phyloP scores from a whole-genome alignment of 306 rosid genomes.

The Morella rubra region DNA sequence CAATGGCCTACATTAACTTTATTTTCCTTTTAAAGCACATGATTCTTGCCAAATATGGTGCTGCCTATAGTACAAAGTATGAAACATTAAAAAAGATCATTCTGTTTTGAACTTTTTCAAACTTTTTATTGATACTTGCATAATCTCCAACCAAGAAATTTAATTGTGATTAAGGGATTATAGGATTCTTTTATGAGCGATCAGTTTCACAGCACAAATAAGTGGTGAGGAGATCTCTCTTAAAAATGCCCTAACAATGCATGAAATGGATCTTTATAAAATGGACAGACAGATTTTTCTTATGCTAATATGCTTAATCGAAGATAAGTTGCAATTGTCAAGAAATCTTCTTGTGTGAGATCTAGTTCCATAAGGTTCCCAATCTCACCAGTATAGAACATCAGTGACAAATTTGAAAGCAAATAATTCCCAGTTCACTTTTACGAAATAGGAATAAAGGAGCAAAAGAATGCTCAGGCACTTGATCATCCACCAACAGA shows the following conservation, averaged over 20 bases:
- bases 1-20: neutral
- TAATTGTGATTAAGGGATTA: neutral
- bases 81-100: too few relatives aligned
- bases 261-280: neutral
- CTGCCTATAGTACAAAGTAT: neutral
- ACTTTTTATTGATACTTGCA: neutral
- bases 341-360: neutral
- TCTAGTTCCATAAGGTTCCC: neutral
- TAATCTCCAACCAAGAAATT: neutral
- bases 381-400: neutral
- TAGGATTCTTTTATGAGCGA: neutral
- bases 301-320: neutral
- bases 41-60: neutral
- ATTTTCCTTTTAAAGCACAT: too few relatives aligned
- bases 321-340: too few relatives aligned
- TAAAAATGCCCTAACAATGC: too few relatives aligned
- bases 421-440: neutral
- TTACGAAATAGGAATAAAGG: neutral
- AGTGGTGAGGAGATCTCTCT: too few relatives aligned
- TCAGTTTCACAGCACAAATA: neutral
- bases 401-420: neutral
- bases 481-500: neutral
- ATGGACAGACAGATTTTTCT: too few relatives aligned
- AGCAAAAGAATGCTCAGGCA: neutral
- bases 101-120: too few relatives aligned